These are phyloP conservation scores for Didymella lethalis DNA, from an alignment of 2,329 filamentous ascomycete species.

Conservation along the genomic window DNA sequence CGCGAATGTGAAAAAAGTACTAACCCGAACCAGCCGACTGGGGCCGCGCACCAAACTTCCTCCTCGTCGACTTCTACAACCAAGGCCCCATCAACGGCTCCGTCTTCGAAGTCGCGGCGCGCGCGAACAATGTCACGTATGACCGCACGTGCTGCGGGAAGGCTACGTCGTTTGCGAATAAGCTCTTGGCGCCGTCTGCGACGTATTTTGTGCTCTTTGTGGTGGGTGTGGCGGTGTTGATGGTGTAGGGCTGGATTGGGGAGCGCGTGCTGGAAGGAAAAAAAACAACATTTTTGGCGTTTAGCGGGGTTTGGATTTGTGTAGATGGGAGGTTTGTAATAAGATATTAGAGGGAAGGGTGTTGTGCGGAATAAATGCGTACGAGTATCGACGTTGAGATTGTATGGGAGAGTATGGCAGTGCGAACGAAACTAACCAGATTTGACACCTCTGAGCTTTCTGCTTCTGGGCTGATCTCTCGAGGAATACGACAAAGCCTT, in stretches of 20 bases:
- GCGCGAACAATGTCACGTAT: conserved; percentile 77
- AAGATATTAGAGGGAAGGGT: no score
- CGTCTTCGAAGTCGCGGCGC: conserved; percentile 52
- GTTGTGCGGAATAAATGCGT: no score
- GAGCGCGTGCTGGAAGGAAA: not conserved
- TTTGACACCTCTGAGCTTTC: no score
- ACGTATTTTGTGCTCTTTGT: conserved; percentile 32
- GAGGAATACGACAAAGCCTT: no score
- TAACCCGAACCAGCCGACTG: conserved; percentile 37
- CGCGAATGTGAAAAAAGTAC: not conserved
- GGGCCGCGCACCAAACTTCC: conserved; percentile 52
- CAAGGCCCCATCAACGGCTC: conserved; percentile 46
- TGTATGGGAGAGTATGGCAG: no score
- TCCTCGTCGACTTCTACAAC: conserved; percentile 54
- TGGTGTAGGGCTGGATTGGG: conserved; percentile 22
- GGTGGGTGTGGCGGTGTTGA: conserved; percentile 27
- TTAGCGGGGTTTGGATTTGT: not conserved
- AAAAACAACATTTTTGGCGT: conserved; percentile 3
- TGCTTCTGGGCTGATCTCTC: no score
- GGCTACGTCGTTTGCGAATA: conserved; percentile 24
- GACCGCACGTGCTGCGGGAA: conserved; percentile 65
- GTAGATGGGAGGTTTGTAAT: not conserved
- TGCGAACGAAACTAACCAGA: no score
- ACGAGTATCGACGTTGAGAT: no score
- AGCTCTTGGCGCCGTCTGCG: conserved; percentile 20